A percentile compares a stretch with the other conserved stretches of the same genome.
These are phyloP conservation scores for Bipolaris victoriae DNA, from an alignment of 2,329 filamentous ascomycete species.

Conservation along the genomic window DNA sequence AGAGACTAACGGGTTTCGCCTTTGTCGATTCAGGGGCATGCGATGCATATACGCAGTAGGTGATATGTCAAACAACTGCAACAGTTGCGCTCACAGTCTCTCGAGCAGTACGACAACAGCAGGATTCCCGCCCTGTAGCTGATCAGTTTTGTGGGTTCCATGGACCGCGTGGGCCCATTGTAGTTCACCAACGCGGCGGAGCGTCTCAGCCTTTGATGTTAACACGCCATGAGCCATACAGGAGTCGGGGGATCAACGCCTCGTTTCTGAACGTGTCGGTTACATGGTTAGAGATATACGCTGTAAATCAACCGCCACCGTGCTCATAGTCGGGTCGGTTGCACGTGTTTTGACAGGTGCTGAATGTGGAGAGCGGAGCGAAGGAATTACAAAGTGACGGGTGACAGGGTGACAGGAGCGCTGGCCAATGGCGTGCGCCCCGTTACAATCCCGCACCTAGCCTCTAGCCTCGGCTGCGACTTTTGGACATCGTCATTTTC, in stretches of 20 bases:
- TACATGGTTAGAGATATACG: not conserved
- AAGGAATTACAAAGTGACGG: not conserved
- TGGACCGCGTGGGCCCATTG: not conserved
- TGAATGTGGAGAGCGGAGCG: not conserved
- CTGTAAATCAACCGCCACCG: not conserved
- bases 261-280: not conserved
- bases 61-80: not conserved
- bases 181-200: not conserved
- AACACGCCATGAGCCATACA: not conserved
- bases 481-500: constrained; percentile 34
- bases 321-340: not conserved
- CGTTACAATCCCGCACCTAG: constrained; percentile 33
- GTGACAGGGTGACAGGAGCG: not conserved
- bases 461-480: constrained; percentile 34
- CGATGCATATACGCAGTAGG: not conserved
- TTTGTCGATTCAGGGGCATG: not conserved
- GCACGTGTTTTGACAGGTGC: not conserved
- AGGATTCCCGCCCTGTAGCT: not conserved
- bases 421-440: constrained; percentile 30
- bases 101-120: not conserved
- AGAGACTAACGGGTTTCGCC: not conserved
- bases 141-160: not conserved
- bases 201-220: not conserved
- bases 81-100: not conserved
- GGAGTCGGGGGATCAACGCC: not conserved